Percentiles rank a stretch among this genome's conserved stretches.
Evolutionary conservation across 768 basidiomycete species (phyloP).

Genomic region (Trichaptum fuscoviolaceum): DNA sequence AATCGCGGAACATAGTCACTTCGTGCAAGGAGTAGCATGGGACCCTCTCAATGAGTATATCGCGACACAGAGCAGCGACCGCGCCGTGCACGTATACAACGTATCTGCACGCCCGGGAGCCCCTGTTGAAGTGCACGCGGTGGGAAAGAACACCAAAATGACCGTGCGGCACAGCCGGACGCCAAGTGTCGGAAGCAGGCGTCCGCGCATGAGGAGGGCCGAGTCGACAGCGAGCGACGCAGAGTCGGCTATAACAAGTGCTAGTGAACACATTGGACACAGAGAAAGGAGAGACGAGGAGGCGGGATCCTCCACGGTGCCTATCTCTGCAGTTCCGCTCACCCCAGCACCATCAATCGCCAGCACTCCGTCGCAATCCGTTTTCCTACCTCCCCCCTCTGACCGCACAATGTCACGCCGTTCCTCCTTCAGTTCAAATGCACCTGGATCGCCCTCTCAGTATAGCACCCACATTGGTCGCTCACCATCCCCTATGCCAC

Average conservation of each 20-base stretch:
- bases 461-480: slow-evolving; percentile 61
- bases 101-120: slow-evolving; percentile 74
- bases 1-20: slow-evolving; percentile 92
- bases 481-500: slow-evolving; percentile 86
- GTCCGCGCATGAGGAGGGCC: slow-evolving; percentile 58
- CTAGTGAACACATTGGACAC: slow-evolving; percentile 42
- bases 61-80: slow-evolving; percentile 94
- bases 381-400: slow-evolving; percentile 65
- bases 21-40: slow-evolving; percentile 99
- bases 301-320: slow-evolving; percentile 34
- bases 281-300: slow-evolving; percentile 37
- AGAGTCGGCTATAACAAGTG: slow-evolving; percentile 49
- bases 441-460: slow-evolving; percentile 66
- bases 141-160: slow-evolving; percentile 84
- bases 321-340: slow-evolving; percentile 32
- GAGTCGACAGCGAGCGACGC: slow-evolving; percentile 75
- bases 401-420: slow-evolving; percentile 60
- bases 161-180: slow-evolving; percentile 65
- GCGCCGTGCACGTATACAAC: slow-evolving; percentile 92
- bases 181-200: slow-evolving; percentile 50
- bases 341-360: slow-evolving; percentile 17
- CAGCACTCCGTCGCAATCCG: slow-evolving; percentile 22
- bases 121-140: slow-evolving; percentile 77
- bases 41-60: slow-evolving; percentile 97
- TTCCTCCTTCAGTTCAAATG: slow-evolving; percentile 74